Percentiles rank a stretch among this genome's conserved stretches.
Conservation (phyloP, 306 rosid species). For the Mucuna pruriens region DNA sequence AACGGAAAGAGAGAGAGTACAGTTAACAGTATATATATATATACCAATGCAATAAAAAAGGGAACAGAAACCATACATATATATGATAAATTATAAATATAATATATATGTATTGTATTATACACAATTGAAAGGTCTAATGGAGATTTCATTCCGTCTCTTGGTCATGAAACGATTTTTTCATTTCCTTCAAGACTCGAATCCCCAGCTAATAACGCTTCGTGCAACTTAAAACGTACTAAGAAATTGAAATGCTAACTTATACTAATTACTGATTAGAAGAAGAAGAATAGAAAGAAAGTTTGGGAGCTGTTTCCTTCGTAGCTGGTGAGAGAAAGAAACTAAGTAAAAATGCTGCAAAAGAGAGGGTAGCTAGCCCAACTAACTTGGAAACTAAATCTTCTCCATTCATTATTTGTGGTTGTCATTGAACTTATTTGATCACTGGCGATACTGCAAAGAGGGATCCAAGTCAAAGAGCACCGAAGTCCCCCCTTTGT, state of each 20-base stretch:
- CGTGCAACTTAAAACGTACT: conserved; percentile 31
- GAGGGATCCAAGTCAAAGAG: conserved; percentile 65
- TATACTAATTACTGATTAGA: conserved; percentile 23
- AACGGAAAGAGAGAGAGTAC: conserved; percentile 36
- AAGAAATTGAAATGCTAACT: conserved; percentile 30
- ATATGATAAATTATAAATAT: conserved; percentile 2
- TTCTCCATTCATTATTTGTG: conserved; percentile 33
- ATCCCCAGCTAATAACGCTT: conserved; percentile 40
- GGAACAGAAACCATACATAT: background rate
- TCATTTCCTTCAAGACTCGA: conserved; percentile 41
- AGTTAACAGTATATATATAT: conserved; percentile 5
- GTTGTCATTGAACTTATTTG: background rate
- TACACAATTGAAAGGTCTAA: conserved; percentile 51
- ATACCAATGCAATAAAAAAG: conserved; percentile 16
- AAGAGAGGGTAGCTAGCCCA: conserved; percentile 28
- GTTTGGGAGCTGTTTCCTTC: conserved; percentile 27
- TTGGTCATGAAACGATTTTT: background rate
- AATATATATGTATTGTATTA: conserved; percentile 25
- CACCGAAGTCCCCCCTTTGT: conserved; percentile 52
- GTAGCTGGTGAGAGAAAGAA: background rate
- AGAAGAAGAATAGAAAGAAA: background rate
- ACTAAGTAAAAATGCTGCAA: conserved; percentile 35
- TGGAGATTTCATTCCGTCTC: conserved; percentile 18
- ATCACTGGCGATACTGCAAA: conserved; percentile 40
- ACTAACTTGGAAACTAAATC: conserved; percentile 24